Percentiles rank a stretch among this genome's conserved stretches.
These are phyloP conservation scores for Xanthoceras sorbifolium DNA, from an alignment of 345 rosid genomes.

Conservation along the genomic window DNA sequence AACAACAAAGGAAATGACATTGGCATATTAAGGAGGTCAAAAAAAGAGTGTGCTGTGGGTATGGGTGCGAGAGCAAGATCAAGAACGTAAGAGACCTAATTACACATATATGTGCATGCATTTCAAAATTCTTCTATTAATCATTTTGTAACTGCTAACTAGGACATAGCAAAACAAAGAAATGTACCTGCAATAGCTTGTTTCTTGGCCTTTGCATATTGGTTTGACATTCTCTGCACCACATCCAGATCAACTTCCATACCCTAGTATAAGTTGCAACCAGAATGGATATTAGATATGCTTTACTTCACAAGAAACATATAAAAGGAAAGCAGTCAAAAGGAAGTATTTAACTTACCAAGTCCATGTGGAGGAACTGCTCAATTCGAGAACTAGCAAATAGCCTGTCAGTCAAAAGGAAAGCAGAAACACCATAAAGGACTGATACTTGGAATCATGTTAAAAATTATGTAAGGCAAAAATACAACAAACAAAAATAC, in stretches of 20 bases:
- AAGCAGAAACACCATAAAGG: constrained; percentile 7
- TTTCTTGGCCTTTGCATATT: constrained; percentile 72
- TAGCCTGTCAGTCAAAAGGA: constrained; percentile 48
- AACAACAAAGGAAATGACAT: not conserved
- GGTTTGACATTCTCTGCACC: constrained; percentile 52
- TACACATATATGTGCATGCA: not conserved
- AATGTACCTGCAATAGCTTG: constrained; percentile 60
- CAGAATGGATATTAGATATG: not conserved
- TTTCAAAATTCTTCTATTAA: not conserved
- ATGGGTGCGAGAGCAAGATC: not conserved
- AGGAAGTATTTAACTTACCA: constrained; percentile 49
- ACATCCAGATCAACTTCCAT: constrained; percentile 49
- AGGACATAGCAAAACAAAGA: constrained; percentile 1
- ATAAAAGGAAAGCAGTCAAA: not conserved
- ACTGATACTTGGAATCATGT: not conserved
- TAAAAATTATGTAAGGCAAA: not conserved
- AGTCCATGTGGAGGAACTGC: constrained; percentile 67
- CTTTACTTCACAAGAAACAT: not conserved
- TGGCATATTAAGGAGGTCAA: not conserved
- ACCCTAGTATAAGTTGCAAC: constrained; percentile 41
- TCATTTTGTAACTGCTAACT: not conserved
- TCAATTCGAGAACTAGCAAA: constrained; percentile 53
- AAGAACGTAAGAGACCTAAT: not conserved
- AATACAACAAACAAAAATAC: not conserved
- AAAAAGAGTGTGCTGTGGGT: too few relatives aligned